Conservation (phyloP, 2,329 filamentous ascomycete genomes). For the Claviceps capensis region DNA sequence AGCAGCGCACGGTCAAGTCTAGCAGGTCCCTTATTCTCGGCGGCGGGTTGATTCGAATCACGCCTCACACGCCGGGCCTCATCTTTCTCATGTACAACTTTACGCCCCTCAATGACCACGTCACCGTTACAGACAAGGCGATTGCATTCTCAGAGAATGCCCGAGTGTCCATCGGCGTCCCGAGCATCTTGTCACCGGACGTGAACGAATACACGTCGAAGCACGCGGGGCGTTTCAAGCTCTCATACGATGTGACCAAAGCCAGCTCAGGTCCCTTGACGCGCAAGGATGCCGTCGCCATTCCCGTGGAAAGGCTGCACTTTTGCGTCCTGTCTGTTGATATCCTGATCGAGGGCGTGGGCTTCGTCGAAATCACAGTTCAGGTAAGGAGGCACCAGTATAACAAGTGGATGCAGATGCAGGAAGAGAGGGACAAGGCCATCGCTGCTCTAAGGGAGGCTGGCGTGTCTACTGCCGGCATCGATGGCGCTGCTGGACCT, state of each 20-base stretch:
- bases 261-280: conserved; percentile 62
- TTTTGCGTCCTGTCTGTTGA: conserved; percentile 72
- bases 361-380: conserved; percentile 79
- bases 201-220: conserved; percentile 39
- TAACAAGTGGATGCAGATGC: conserved; percentile 8
- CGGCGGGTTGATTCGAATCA: conserved; percentile 71
- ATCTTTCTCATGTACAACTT: conserved; percentile 77
- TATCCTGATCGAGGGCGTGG: conserved; percentile 79
- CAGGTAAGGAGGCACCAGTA: conserved; percentile 55
- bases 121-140: conserved; percentile 71
- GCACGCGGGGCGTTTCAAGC: conserved; percentile 59
- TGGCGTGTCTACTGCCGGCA: neutral
- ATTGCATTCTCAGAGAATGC: conserved; percentile 54
- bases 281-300: conserved; percentile 43
- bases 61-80: conserved; percentile 47
- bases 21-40: conserved; percentile 73
- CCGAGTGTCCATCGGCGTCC: conserved; percentile 40
- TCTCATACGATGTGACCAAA: conserved; percentile 75
- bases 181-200: conserved; percentile 48
- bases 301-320: conserved; percentile 55
- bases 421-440: conserved; percentile 11
- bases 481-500: conserved; percentile 3
- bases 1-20: conserved; percentile 58
- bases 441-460: conserved; percentile 6
- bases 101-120: conserved; percentile 61